A percentile compares a stretch with the other conserved stretches of the same genome.
These are phyloP conservation scores for Dactylella cylindrospora DNA, from an alignment of 2,329 filamentous ascomycete genomes.

Conservation along the genomic window DNA sequence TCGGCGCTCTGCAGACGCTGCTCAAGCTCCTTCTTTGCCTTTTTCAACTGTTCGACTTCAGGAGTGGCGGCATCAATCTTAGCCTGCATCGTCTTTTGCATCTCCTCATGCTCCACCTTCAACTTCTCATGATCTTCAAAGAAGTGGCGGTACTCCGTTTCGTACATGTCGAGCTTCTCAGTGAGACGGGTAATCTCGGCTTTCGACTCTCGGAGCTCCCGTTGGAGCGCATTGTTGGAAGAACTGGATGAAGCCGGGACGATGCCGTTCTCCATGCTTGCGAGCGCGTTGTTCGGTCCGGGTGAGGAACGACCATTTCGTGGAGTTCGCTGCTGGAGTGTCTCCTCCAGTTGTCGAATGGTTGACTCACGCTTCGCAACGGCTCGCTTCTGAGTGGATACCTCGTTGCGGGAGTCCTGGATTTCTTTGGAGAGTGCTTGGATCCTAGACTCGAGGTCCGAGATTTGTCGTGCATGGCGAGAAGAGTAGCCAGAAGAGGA, in stretches of 20 bases:
- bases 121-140: conserved; percentile 37
- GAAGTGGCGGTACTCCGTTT: conserved; percentile 35
- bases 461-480: conserved; percentile 26
- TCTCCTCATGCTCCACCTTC: conserved; percentile 28
- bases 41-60: conserved; percentile 25
- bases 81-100: conserved; percentile 16
- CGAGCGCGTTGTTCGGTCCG: conserved; percentile 9
- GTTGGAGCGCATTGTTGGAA: conserved; percentile 11
- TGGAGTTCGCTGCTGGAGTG: conserved; percentile 20
- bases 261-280: conserved; percentile 16
- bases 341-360: conserved; percentile 25
- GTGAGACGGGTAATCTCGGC: conserved; percentile 22
- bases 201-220: conserved; percentile 27
- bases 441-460: conserved; percentile 29
- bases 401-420: conserved; percentile 22
- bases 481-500: conserved; percentile 22
- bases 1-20: conserved; percentile 25
- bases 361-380: conserved; percentile 32
- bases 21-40: conserved; percentile 24
- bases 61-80: conserved; percentile 15
- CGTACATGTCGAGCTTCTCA: conserved; percentile 41
- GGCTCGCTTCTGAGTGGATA: conserved; percentile 14
- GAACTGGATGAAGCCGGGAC: conserved; percentile 7
- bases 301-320: conserved; percentile 30
- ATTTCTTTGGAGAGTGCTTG: conserved; percentile 29